Conservation (phyloP, 164 flowering plant genomes). For the Magnolia sinica region DNA sequence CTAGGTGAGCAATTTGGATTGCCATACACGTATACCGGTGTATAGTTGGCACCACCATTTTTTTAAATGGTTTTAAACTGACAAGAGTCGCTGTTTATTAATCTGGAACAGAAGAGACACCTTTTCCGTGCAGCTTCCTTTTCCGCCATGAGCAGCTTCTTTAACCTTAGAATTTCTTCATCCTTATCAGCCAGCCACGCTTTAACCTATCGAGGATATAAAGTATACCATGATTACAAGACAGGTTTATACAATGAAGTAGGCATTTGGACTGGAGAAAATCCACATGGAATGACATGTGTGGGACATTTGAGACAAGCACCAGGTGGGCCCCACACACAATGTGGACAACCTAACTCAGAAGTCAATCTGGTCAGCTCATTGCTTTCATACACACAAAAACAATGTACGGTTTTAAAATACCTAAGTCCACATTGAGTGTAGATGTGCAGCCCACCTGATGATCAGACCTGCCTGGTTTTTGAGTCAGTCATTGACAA, state of each 20-base stretch:
- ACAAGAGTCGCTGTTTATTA: not conserved
- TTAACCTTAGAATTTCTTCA: slow-evolving; percentile 85
- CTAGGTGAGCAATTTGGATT: not conserved
- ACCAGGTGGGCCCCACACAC: not conserved
- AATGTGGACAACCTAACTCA: too few species aligned
- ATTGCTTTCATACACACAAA: too few species aligned
- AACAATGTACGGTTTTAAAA: too few species aligned
- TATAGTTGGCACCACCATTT: too few species aligned
- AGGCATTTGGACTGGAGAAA: not conserved
- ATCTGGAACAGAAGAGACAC: slow-evolving; percentile 21
- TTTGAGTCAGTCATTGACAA: too few species aligned
- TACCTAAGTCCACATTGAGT: too few species aligned
- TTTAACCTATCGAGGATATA: slow-evolving; percentile 74
- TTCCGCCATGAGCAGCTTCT: slow-evolving; percentile 87
- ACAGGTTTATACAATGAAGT: not conserved
- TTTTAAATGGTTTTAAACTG: not conserved
- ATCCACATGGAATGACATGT: not conserved
- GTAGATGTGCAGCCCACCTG: not conserved
- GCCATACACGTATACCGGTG: not conserved
- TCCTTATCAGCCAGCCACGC: slow-evolving; percentile 87
- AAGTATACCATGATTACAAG: slow-evolving; percentile 42
- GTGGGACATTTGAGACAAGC: not conserved
- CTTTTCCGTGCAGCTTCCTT: slow-evolving; percentile 89
- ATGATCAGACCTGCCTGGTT: not conserved
- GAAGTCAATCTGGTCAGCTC: too few species aligned